A percentile compares a stretch with the other conserved stretches of the same genome.
These are phyloP conservation scores for Fraxinus cuspidata DNA, from an alignment of 257 asterid genomes.

Conservation along the genomic window DNA sequence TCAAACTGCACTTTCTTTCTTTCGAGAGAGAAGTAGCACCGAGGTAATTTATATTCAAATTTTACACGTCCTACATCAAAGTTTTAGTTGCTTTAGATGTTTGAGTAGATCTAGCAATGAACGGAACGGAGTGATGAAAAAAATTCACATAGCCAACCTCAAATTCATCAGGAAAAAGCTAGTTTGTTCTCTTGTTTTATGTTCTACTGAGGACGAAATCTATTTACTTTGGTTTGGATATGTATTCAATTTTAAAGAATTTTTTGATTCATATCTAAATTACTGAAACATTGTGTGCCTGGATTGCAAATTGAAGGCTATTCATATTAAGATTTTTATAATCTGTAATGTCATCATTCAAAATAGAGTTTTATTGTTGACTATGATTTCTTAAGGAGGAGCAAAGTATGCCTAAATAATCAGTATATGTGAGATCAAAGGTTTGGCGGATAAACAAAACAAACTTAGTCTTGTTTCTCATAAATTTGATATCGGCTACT, in stretches of 20 bases:
- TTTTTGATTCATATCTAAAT: no score
- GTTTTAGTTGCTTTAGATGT: no score
- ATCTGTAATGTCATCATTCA: not conserved
- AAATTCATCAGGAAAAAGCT: no score
- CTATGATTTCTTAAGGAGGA: not conserved
- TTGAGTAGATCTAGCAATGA: no score
- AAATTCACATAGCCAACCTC: not conserved
- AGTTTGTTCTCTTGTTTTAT: no score
- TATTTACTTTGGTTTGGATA: no score
- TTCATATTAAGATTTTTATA: not conserved
- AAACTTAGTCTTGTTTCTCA: not conserved
- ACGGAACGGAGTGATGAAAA: not conserved
- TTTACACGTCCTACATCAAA: not conserved
- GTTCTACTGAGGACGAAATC: no score
- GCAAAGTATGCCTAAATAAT: not conserved
- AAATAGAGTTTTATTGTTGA: not conserved
- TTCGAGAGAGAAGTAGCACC: slow-evolving; percentile 37
- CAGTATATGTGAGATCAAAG: not conserved
- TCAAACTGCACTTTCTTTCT: slow-evolving; percentile 63
- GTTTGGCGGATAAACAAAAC: not conserved
- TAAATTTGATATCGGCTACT: no score
- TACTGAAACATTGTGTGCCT: not conserved
- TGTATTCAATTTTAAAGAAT: no score
- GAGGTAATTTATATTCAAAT: slow-evolving; percentile 33
- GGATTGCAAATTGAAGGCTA: not conserved